Base-by-base conservation (phyloP, 352 stramenopile species). In the Globisporangium spiculum region DNA sequence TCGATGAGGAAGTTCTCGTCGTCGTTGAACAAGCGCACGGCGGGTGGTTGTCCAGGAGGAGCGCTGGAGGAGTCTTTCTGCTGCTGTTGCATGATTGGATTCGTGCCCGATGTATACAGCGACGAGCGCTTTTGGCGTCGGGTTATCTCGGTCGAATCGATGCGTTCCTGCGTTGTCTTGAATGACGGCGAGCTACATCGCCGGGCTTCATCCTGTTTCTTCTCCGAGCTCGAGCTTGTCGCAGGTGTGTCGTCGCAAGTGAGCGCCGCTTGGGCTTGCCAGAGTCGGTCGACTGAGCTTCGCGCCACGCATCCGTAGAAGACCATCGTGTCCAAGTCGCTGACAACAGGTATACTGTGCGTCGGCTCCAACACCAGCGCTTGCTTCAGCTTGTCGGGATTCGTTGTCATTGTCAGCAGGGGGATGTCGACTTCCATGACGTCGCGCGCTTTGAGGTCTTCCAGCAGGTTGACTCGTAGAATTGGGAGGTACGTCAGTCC, bases 401-500 rank as follows among this genome's bases (percentile, higher is more conserved):
- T 69, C 24, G 84, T 88, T 12, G 78, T 63, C 26, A 80, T 73
- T 2, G 80, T 71, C 16, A 91, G 65, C 14, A 85, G 38, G 8
- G 74, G 75, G 57, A 84, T 74, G 26, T 75, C 70, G 27, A 63
- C 65, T 38, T 79, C 68, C 81, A 91, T 90, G 65, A 88, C 74
- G 68, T 91, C 83, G 38, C 76, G 66, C 9, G 78, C 80, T 36
- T 71, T 80, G 46, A 89, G 60, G 38, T 75, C 74, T 30, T 77
- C 66, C 1, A 84, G 75, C 32, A 84, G 69, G 57, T 86, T 82
- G 55, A 81, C 76, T 34, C 76, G 76, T 7, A 90, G 65, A 34
- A 83, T 83, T 12, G 77, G 77, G 16, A 91, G 60, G 52, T 89
- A 84, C n/a, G 63, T 76, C 18, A 91, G 73, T 0, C 80, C 81